phyloP scores from a whole-genome alignment of 495 filamentous ascomycete species.

The Talaromyces adpressus region DNA sequence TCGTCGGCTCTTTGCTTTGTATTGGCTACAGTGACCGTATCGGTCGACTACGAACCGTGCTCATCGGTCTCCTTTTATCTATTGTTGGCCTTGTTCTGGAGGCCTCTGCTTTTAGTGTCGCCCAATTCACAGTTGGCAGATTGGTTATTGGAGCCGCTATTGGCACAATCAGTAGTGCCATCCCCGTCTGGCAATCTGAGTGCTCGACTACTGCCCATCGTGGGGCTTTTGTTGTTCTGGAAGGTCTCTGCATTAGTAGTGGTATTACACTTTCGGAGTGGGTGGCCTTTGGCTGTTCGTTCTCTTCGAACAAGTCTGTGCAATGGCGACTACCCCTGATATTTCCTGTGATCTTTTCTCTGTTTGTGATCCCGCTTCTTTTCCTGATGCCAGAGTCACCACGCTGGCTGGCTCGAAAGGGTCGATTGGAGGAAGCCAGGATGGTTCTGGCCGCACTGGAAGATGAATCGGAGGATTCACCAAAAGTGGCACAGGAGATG shows the following conservation, averaged over 20 bases:
- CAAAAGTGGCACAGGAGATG: conserved; percentile 24
- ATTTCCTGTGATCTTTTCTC: conserved; percentile 42
- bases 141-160: conserved; percentile 51
- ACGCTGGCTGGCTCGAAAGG: conserved; percentile 36
- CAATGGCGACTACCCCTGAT: conserved; percentile 44
- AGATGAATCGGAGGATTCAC: conserved; percentile 20
- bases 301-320: conserved; percentile 34
- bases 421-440: conserved; percentile 24
- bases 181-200: conserved; percentile 46
- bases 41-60: conserved; percentile 50
- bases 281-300: conserved; percentile 48
- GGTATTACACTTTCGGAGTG: conserved; percentile 58
- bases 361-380: conserved; percentile 30
- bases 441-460: conserved; percentile 34
- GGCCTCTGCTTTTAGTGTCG: conserved; percentile 30
- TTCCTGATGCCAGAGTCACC: conserved; percentile 35
- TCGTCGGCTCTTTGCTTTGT: conserved; percentile 15
- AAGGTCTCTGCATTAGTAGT: conserved; percentile 47
- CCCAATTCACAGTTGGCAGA: conserved; percentile 36
- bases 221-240: conserved; percentile 38
- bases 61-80: conserved; percentile 38
- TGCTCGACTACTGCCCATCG: conserved; percentile 26
- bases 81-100: conserved; percentile 46
- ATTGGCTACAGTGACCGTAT: conserved; percentile 32
- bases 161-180: conserved; percentile 51